Evolutionary conservation across 2,329 filamentous ascomycete genomes (phyloP), one percentile per base, ranked within the genome.

Genomic region (Penicillium digitatum): DNA sequence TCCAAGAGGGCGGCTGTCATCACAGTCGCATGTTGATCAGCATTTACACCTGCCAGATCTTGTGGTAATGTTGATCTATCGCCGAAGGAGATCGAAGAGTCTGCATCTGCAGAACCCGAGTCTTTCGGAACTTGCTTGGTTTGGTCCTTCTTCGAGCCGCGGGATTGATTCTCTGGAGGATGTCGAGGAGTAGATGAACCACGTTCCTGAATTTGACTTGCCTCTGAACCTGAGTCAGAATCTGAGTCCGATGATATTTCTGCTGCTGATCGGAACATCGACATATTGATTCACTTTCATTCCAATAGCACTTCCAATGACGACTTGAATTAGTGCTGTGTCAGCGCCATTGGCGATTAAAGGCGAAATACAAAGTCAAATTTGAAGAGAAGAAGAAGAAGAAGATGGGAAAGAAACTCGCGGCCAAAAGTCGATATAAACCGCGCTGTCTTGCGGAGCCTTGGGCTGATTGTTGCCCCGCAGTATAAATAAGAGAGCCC

Each of bases 1-100:
- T 78, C 76, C 5, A 78, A 66, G 14, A 78, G 62, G 1, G 76
- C 73, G 14, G 74, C 66, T 16, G 76, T 76, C 70, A 78, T 72
- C 42, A 77, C 65, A 34, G 72, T 70, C 34, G 71, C 66, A 61
- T 76, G 74, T 5, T 65, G 69, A 34, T 73, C 70, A 5, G 66
- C 60, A 54, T 74, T 70, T 3, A 69, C 56, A 44, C 69, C 69
- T 12, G 68, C 59, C 6, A 66, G 52, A 14, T 65, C 64, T 22
- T 64, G 61, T n/a, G 66, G 59, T 31, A 56, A 37, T 10, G 42
- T 29, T 14, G 60, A 59, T 8, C 58, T 43, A 51, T 66, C 62
- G 16, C 60, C 61, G 27, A 62, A 53, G 26, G 62, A 60, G n/a
- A 50, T 53, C 16, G 62, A 64, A 11, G 51, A 40, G 18, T 58